Base-by-base conservation (phyloP, 2,329 filamentous ascomycete species). In the Scedosporium boydii region DNA sequence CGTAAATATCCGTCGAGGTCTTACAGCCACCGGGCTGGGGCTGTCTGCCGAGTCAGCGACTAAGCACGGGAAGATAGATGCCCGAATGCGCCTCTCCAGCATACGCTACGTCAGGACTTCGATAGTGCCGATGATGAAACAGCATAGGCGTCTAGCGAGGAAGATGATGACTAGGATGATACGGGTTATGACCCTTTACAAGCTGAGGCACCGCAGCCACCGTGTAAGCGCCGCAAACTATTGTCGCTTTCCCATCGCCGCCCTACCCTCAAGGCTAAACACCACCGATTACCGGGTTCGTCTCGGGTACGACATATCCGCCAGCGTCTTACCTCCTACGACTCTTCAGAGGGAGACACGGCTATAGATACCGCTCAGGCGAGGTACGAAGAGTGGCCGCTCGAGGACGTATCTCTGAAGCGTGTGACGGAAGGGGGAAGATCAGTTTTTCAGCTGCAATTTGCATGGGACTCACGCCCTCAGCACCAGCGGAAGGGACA, bases 391-490 rank as follows among this genome's bases (percentile, higher is more conserved):
- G n/a, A 62, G 29, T 62, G 42, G 61, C 61, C 55, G 21, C 56
- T 62, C 12, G 21, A 59, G 29, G 26, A 46, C 21, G 61, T 62
- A 10, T 14, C 27, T 12, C 55, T 62, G 16, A 58, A 62, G 27
- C 61, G 61, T 23, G 55, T 62, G 16, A 56, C 51, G 44, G 61
- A 56, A 44, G 57, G 44, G n/a, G 56, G 46, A n/a, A 29, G 48
- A 21, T 14, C 61, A 16, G 23, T 44, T 46, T 62, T 62, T 44
- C 57, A 62, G 34, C 57, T 62, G n/a, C 46, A 59, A 46, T 62
- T 62, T 46, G 29, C 61, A 6, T 63, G 29, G 56, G 61, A 63
- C 56, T 46, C 34, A 27, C 41, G n/a, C 42, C 18, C 29, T 55
- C 27, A 62, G 61, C 42, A 29, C 61, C 27, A 14, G 42, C n/a